Percentiles rank a stretch among this genome's conserved stretches.
Evolutionary conservation across 2,329 filamentous ascomycete species (phyloP).

Genomic region (Fusarium sp.): DNA sequence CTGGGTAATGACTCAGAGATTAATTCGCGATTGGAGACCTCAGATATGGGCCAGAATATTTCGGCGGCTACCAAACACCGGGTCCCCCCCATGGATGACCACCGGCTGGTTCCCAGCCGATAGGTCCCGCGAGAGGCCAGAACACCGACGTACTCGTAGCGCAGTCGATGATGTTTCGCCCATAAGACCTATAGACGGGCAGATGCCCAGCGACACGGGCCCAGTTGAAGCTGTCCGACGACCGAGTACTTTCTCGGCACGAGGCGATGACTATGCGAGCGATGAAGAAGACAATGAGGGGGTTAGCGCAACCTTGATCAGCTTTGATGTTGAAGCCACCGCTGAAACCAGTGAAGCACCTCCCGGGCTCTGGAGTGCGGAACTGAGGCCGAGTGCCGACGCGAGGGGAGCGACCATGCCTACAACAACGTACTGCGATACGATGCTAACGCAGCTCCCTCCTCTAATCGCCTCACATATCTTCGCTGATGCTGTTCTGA

Average conservation of each 20-base stretch:
- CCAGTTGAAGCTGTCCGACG: conserved; percentile 52
- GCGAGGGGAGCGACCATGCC: conserved; percentile 35
- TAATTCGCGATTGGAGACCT: conserved; percentile 52
- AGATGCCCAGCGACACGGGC: conserved; percentile 41
- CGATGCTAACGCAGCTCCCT: conserved; percentile 62
- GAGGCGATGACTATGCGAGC: conserved; percentile 64
- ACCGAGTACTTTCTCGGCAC: conserved; percentile 59
- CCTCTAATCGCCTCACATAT: conserved; percentile 60
- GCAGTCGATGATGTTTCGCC: conserved; percentile 41
- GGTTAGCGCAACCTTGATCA: conserved; percentile 67
- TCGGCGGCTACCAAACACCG: conserved; percentile 53
- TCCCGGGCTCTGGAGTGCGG: conserved; percentile 67
- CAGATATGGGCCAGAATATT: conserved; percentile 55
- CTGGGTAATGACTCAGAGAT: conserved; percentile 56
- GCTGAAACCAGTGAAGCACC: conserved; percentile 63
- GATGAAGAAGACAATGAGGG: conserved; percentile 68
- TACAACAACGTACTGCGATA: conserved; percentile 58
- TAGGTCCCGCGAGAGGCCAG: conserved; percentile 28
- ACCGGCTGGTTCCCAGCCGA: conserved; percentile 23
- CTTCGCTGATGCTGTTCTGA: conserved; percentile 56
- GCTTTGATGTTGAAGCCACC: conserved; percentile 69
- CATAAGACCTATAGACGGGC: conserved; percentile 46
- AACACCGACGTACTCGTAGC: conserved; percentile 38
- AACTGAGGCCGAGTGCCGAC: conserved; percentile 63
- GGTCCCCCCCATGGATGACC: conserved; percentile 43